Evolutionary conservation across 371 early-diverging fungal genomes (phyloP).

Genomic region (Apophysomyces ossiformis): DNA sequence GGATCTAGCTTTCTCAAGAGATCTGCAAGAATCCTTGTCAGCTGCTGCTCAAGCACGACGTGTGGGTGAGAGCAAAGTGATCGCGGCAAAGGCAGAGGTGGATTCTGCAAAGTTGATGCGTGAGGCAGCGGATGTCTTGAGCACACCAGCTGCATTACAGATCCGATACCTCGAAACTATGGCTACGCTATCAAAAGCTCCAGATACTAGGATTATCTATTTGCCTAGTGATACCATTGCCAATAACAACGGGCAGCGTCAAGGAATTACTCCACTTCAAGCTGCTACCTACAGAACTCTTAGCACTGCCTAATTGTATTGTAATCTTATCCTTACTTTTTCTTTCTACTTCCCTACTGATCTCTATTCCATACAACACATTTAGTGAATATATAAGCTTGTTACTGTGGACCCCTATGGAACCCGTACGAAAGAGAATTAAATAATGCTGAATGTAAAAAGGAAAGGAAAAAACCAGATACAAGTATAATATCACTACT

Average conservation of each 20-base stretch:
- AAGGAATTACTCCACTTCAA: neutral
- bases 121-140: slow-evolving; percentile 81
- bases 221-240: slow-evolving; percentile 32
- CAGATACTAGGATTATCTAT: slow-evolving; percentile 68
- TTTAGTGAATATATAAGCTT: neutral
- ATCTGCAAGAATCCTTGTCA: slow-evolving; percentile 82
- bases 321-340: neutral
- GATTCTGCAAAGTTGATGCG: slow-evolving; percentile 93
- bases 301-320: slow-evolving; percentile 4
- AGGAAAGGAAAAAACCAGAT: too few relatives aligned
- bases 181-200: slow-evolving; percentile 64
- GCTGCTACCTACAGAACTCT: slow-evolving; percentile 10
- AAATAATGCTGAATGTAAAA: too few relatives aligned
- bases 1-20: slow-evolving; percentile 78
- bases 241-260: neutral
- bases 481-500: too few relatives aligned
- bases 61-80: slow-evolving; percentile 89
- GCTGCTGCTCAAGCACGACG: slow-evolving; percentile 92
- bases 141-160: slow-evolving; percentile 80
- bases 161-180: slow-evolving; percentile 92
- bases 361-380: neutral
- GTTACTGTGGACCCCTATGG: too few relatives aligned
- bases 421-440: too few relatives aligned
- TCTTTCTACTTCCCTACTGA: neutral
- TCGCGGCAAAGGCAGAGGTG: slow-evolving; percentile 90